Percentiles rank a stretch among this genome's conserved stretches.
Evolutionary conservation across 257 asterid genomes (phyloP).

Genomic region (Nicotiana tabacum): DNA sequence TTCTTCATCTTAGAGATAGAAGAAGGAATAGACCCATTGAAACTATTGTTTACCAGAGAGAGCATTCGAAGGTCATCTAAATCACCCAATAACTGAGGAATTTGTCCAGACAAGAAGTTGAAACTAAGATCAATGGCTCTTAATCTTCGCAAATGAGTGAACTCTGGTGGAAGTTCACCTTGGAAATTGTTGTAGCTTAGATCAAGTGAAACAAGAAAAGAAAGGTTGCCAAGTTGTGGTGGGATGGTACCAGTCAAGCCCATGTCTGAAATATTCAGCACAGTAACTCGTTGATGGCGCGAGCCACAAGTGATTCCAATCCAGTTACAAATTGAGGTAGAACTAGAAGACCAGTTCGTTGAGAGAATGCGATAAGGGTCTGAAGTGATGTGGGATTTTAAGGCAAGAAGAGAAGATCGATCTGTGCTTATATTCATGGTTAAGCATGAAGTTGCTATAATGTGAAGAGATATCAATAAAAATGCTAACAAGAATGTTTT

Average conservation of each 20-base stretch:
- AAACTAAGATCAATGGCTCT: neutral
- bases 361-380: constrained; percentile 9
- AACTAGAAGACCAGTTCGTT: constrained; percentile 15
- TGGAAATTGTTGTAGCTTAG: constrained; percentile 15
- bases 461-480: neutral
- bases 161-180: constrained; percentile 20
- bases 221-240: constrained; percentile 30
- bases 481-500: neutral
- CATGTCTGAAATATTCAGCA: constrained; percentile 19
- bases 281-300: constrained; percentile 21
- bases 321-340: constrained; percentile 19
- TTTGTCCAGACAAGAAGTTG: too few relatives aligned
- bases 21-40: too few relatives aligned
- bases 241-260: constrained; percentile 23
- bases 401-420: constrained; percentile 20
- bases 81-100: too few relatives aligned
- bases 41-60: too few relatives aligned
- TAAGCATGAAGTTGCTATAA: neutral
- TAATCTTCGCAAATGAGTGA: constrained; percentile 3
- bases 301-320: constrained; percentile 25
- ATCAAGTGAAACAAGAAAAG: constrained; percentile 28
- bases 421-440: constrained; percentile 19
- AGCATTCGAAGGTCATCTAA: too few relatives aligned
- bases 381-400: constrained; percentile 4
- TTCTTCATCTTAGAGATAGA: too few relatives aligned